These are phyloP conservation scores for Xylaria digitata DNA, from an alignment of 2,329 filamentous ascomycete genomes.

Conservation along the genomic window DNA sequence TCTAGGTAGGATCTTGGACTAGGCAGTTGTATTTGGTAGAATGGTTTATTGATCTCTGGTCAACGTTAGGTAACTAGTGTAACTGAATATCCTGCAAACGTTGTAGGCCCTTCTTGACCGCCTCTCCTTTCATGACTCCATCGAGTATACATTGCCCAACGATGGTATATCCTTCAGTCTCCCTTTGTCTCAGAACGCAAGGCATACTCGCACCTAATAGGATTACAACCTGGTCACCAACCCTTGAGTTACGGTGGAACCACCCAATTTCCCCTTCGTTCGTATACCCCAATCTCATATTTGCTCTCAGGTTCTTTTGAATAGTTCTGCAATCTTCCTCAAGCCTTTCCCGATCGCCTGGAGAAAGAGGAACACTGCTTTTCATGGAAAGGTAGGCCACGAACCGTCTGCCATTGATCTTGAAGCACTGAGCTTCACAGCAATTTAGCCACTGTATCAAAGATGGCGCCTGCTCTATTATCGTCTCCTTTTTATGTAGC, in stretches of 20 bases:
- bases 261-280: constrained; percentile 33
- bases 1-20: no score
- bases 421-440: constrained; percentile 33
- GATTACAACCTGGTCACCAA: constrained; percentile 31
- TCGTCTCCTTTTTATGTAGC: constrained; percentile 25
- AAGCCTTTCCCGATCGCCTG: constrained; percentile 10
- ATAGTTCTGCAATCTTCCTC: constrained; percentile 26
- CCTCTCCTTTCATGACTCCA: constrained; percentile 37
- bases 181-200: constrained; percentile 31
- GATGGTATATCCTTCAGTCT: constrained; percentile 23
- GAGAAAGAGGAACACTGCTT: constrained; percentile 14
- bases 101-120: constrained; percentile 29
- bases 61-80: constrained; percentile 17
- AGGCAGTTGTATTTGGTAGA: no score
- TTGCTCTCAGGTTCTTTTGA: constrained; percentile 29
- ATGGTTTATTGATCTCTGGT: no score
- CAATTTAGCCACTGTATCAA: constrained; percentile 36
- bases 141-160: constrained; percentile 33
- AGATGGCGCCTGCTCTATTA: constrained; percentile 21
- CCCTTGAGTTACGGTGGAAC: constrained; percentile 28
- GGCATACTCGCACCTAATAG: constrained; percentile 35
- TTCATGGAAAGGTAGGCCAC: constrained; percentile 32
- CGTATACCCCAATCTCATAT: constrained; percentile 35
- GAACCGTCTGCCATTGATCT: constrained; percentile 25
- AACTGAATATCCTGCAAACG: constrained; percentile 31